These are phyloP conservation scores for Xylariaceae sp. DNA, from an alignment of 2,329 filamentous ascomycete species.

Conservation along the genomic window DNA sequence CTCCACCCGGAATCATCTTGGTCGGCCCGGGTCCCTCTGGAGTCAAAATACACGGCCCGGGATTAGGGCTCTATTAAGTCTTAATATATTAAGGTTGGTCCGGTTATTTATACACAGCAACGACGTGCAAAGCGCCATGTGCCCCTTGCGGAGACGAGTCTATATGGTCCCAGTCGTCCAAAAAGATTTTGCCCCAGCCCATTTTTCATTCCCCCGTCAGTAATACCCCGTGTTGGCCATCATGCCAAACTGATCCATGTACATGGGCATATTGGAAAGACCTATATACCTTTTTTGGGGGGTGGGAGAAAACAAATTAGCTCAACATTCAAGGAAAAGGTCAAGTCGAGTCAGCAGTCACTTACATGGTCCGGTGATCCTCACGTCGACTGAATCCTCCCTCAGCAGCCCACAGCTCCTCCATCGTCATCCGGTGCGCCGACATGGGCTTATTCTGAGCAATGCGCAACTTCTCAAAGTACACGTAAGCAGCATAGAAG, in stretches of 20 bases:
- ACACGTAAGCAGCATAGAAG: conserved; percentile 52
- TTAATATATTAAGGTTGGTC: background rate
- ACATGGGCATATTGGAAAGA: background rate
- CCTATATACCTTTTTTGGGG: background rate
- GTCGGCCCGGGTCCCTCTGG: background rate
- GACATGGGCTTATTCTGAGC: conserved; percentile 47
- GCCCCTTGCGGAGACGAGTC: background rate
- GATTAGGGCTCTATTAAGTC: background rate
- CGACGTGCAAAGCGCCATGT: background rate
- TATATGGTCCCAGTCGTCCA: background rate
- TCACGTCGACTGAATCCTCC: conserved; percentile 2
- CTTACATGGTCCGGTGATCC: conserved; percentile 11
- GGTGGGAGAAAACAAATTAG: background rate
- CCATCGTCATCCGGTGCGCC: conserved; percentile 45
- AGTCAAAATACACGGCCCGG: background rate
- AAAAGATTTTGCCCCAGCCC: too few species aligned
- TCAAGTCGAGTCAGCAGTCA: background rate
- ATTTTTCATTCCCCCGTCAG: background rate
- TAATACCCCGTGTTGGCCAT: background rate
- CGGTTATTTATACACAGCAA: background rate
- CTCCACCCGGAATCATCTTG: background rate
- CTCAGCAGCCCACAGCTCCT: conserved; percentile 27
- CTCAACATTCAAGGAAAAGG: background rate
- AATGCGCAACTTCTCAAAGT: conserved; percentile 54
- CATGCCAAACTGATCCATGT: conserved; percentile 4